phyloP scores from a whole-genome alignment of 1,284 basidiomycete species.

The Ganoderma multipileum region DNA sequence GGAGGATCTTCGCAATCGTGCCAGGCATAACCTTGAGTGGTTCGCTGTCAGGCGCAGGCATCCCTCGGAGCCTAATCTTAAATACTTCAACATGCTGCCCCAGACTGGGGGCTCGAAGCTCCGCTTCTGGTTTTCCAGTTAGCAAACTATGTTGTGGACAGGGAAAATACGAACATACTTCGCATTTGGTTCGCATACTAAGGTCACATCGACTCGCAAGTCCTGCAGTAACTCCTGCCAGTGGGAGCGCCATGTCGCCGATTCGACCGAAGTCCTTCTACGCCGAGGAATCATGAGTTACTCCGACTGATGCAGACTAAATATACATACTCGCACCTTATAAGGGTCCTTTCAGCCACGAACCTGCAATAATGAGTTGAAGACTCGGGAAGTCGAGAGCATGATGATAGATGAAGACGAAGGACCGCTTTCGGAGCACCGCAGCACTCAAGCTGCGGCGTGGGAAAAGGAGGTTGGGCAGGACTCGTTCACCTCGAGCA shows the following conservation, averaged over 20 bases:
- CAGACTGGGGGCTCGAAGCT: too few species aligned
- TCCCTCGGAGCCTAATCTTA: neutral
- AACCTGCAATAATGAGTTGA: too few species aligned
- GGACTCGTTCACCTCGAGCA: too few species aligned
- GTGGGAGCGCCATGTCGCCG: neutral
- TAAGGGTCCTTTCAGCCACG: neutral
- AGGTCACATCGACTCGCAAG: too few species aligned
- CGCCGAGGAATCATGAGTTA: neutral
- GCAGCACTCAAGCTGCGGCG: neutral
- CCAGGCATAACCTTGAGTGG: neutral
- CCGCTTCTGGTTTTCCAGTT: too few species aligned
- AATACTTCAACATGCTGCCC: neutral
- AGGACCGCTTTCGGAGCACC: neutral
- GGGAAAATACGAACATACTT: conserved; percentile 26
- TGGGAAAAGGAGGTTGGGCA: neutral
- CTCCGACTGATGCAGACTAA: neutral
- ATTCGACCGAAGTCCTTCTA: neutral
- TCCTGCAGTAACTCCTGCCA: neutral
- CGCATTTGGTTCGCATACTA: conserved; percentile 25
- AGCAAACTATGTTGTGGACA: too few species aligned
- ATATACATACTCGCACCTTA: neutral
- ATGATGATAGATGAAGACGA: neutral
- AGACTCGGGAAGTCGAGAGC: neutral
- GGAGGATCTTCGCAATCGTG: neutral
- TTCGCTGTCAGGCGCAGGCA: neutral